Evolutionary conservation across 169 alveolate species (phyloP), one percentile per base, ranked within the genome.

Genomic region (Eimeria zaria): DNA sequence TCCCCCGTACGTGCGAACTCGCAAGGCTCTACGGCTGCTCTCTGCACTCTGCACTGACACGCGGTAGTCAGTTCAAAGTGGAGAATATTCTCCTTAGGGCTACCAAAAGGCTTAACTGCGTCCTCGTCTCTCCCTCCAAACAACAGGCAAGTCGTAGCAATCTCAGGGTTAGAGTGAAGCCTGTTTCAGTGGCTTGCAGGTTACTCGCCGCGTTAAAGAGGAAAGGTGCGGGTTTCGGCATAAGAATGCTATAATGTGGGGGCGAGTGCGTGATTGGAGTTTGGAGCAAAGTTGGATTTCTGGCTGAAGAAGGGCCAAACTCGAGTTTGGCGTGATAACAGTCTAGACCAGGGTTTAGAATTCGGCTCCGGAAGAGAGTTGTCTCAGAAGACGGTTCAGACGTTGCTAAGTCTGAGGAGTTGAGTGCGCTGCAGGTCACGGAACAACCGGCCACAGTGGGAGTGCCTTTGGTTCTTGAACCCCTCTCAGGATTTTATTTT

Each of bases 401-500:
- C 2, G 55, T 51, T 0, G 53, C 36, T 39, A 73, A 39, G 55
- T 33, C 36, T 73, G 27, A 67, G 87, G 30, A 36, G 53, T 67
- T 69, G 93, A 7, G 16, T 55, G 67, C 55, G 69, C 81, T 74
- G 46, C 97, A 98, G 98, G 98, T 98, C 71, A 97, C 98, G 64
- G 97, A 97, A 83, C 99, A 98, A 60, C 96, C 98, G 8, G 98
- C 98, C 7, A 91, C 97, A 33, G 98, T 96, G 55, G 97, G 98
- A n/a, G 96, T 97, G n/a, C 99, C 99, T 11, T 91, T 97, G 97
- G 99, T 99, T 41, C 97, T 99, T 89, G 99, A 98, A 91, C 99
- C 99, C 24, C 97, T 93, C 62, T 97, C 98, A 36, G 99, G 99
- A 14, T 99, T 98, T 96, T 99, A 99, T 97, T 98, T 99, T 67